phyloP scores from a whole-genome alignment of 164 flowering plant genomes.

The Magnolia sinica region DNA sequence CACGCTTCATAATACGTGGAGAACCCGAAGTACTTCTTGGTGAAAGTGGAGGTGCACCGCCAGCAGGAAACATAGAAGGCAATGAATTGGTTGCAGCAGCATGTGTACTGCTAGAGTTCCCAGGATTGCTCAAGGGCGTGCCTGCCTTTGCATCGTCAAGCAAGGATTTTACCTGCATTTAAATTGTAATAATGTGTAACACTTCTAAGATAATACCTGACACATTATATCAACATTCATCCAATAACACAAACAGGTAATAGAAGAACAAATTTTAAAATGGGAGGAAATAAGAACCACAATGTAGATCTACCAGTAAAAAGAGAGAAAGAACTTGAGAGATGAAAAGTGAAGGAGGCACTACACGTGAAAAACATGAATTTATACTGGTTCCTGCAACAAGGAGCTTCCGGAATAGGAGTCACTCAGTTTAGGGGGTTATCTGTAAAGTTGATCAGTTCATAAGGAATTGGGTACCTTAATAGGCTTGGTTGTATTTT shows the following conservation, averaged over 20 bases:
- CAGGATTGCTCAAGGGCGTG: conserved; percentile 49
- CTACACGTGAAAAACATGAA: no score
- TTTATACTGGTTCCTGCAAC: no score
- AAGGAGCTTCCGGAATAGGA: no score
- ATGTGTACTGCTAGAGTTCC: conserved; percentile 50
- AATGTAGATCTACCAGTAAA: neutral
- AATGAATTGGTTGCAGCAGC: conserved; percentile 58
- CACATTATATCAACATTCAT: neutral
- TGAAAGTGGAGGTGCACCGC: conserved; percentile 96
- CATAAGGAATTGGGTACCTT: no score
- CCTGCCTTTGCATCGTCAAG: conserved; percentile 90
- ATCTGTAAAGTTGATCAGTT: no score
- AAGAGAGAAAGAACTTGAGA: neutral
- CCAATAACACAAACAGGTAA: neutral
- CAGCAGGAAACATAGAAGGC: conserved; percentile 98
- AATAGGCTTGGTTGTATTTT: no score
- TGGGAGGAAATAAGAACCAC: neutral
- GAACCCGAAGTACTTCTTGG: conserved; percentile 95
- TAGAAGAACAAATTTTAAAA: no score
- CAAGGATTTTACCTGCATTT: conserved; percentile 69
- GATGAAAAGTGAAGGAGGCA: no score
- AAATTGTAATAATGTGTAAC: neutral
- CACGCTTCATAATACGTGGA: conserved; percentile 76
- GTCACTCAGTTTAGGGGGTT: no score
- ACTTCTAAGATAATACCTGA: neutral